Evolutionary conservation across 345 rosid species (phyloP).

Genomic region (Microthlaspi erraticum): DNA sequence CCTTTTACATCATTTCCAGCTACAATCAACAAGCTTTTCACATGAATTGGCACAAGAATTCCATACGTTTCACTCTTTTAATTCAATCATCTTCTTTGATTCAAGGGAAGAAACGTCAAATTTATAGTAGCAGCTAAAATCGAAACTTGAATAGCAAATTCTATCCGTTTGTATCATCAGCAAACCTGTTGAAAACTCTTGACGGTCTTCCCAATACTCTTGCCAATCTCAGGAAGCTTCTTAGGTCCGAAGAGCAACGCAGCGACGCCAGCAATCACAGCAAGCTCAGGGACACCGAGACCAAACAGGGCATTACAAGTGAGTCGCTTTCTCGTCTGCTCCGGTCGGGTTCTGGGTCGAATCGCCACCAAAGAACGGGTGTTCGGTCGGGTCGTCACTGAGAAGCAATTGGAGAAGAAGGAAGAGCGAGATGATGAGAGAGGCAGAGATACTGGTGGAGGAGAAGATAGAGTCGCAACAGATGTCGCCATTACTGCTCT

Average conservation of each 20-base stretch:
- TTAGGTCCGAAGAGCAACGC: conserved; percentile 95
- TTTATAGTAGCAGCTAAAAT: not conserved
- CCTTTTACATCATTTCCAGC: conserved; percentile 14
- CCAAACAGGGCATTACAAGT: conserved; percentile 87
- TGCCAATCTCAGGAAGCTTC: conserved; percentile 94
- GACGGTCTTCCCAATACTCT: conserved; percentile 90
- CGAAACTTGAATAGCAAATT: not conserved
- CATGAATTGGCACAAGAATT: not conserved
- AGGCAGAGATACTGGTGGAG: conserved; percentile 42
- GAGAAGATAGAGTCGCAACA: conserved; percentile 57
- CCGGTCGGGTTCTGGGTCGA: conserved; percentile 47
- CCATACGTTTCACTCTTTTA: not conserved
- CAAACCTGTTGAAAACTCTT: conserved; percentile 94
- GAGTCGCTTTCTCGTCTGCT: conserved; percentile 54
- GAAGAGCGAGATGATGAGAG: conserved; percentile 63
- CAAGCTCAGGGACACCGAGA: conserved; percentile 92
- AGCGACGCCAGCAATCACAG: conserved; percentile 93
- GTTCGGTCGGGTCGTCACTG: conserved; percentile 23
- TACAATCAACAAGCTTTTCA: conserved; percentile 23
- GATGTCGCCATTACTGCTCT: conserved; percentile 66
- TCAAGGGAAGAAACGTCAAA: conserved; percentile 3
- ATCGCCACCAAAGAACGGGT: conserved; percentile 47
- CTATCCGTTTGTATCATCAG: conserved; percentile 11
- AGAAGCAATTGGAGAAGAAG: conserved; percentile 44
- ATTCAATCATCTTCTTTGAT: not conserved